Evolutionary conservation across 768 basidiomycete species (phyloP).

Genomic region (Russula sp.): DNA sequence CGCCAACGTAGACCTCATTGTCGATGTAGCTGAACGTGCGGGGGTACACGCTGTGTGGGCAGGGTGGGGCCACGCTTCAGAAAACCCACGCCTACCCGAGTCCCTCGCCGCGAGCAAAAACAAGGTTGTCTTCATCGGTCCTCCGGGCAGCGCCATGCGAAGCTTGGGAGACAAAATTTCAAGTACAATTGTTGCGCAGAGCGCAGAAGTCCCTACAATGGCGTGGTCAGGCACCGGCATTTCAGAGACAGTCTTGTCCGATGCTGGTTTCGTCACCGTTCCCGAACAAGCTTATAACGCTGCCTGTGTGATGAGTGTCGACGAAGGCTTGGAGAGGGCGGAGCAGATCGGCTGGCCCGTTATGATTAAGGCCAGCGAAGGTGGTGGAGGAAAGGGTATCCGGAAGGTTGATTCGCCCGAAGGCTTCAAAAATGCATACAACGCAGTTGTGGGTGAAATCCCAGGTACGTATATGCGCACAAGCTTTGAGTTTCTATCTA

Average conservation of each 20-base stretch:
- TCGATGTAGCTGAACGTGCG: constrained; percentile 94
- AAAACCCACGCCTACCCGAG: constrained; percentile 95
- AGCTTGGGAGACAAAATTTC: constrained; percentile 99
- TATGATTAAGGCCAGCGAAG: constrained; percentile 99
- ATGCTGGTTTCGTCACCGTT: constrained; percentile 90
- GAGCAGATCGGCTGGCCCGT: constrained; percentile 92
- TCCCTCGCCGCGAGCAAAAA: constrained; percentile 85
- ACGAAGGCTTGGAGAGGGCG: constrained; percentile 78
- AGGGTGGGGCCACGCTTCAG: constrained; percentile 99
- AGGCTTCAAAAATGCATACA: constrained; percentile 89
- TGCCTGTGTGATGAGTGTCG: constrained; percentile 85
- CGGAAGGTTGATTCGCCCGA: constrained; percentile 85
- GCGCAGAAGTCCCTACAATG: constrained; percentile 96
- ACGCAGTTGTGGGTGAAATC: constrained; percentile 92
- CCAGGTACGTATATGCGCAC: constrained; percentile 56
- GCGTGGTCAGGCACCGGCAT: constrained; percentile 98
- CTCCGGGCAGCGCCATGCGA: constrained; percentile 97
- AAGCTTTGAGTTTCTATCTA: constrained; percentile 9
- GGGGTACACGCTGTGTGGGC: constrained; percentile 99
- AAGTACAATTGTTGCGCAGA: constrained; percentile 97
- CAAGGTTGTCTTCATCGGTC: constrained; percentile 99
- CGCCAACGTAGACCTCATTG: constrained; percentile 98
- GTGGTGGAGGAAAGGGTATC: constrained; percentile 98
- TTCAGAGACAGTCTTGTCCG: constrained; percentile 74
- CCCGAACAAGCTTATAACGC: constrained; percentile 81